Base-by-base conservation (phyloP, 2,329 filamentous ascomycete genomes). In the Clonostachys rhizophaga region DNA sequence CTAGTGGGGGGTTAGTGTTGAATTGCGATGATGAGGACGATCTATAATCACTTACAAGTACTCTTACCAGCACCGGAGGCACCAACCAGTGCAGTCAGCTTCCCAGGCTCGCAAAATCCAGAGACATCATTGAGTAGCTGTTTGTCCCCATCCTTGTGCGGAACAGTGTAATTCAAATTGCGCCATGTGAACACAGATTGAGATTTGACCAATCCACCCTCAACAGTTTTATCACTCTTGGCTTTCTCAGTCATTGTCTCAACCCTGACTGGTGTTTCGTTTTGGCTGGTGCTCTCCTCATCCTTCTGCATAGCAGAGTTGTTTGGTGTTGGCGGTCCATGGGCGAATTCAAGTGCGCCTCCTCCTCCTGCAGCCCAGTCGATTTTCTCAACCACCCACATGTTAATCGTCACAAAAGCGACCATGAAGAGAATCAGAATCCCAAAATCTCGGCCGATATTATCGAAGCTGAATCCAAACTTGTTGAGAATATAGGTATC, bases 21-120 rank as follows among this genome's bases (percentile, higher is more conserved):
- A 34, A 8, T 5, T 16, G 11, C n/a, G 11, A 13, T 18, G n/a
- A 24, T 14, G 24, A 30, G 24, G 24, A 10, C 24, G 9, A 30
- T 36, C 5, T 34, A 34, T 30, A 37, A 34, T 17, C 16, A 36
- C 43, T 86, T 64, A 34, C 87, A 70, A 5, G 83, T 86, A 2
- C 83, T 87, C 61, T 87, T 87, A 45, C 83, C 55, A 18, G 55
- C 55, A 18, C 55, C 55, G 6, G 55, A 56, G n/a, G 49, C 49
- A 11, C 55, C 81, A 83, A 87, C 87, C 1, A 87, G 71, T 33
- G 83, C 84, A 13, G 83, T 87, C 35, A 87, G 64, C 18, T 83
- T 87, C 44, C 84, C 84, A 5, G 46, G 40, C 34, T 44, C 44
- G 16, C 47, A 48, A 30, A 36, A 48, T 11, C 47, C 47, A 9